Evolutionary conservation across 202 grass and related monocot species (phyloP), one percentile per base, ranked within the genome.

Genomic region (Schoenoplectus tabernaemontani): DNA sequence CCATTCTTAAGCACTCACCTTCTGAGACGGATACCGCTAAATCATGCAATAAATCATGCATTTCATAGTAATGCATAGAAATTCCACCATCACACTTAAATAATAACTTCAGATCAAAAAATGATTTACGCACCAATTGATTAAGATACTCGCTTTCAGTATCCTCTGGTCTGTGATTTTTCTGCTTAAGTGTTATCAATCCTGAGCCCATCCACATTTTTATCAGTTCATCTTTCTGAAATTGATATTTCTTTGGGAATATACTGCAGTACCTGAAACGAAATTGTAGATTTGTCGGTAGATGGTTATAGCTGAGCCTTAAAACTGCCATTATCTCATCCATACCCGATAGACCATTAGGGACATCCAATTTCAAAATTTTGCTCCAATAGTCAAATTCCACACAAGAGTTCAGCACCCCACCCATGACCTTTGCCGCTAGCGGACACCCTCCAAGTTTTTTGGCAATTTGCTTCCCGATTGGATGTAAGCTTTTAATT

Each of bases 1-100:
- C 84, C 32, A 82, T 15, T 81, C 78, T 63, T 44, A 64, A 48
- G 48, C 84, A 86, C 80, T 86, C 84, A 9, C 67, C 84, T 53
- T 59, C 46, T 16, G 78, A 86, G 26, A 86, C 57, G 20, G 19
- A 60, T 47, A 28, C 15, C 44, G 42, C 78, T 26, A 86, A 64
- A 64, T 86, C 78, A 82, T 86, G 84, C 67, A 82, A 19, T 62
- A 82, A 43, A 46, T 86, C 84, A 59, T 82, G 84, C 67, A 86
- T 86, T 38, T 64, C 32, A 59, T 86, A 86, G 28, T 67, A 33
- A 15, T 48, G 53, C 26, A 33, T 10, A 73, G 28, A 23, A 70
- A 80, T 53, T 19, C 19, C 57, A 33, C 54, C 47, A 4, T 9
- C 44, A 11, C 20, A n/a, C 41, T 54, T 3, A n/a, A n/a, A n/a